Evolutionary conservation across 2,329 filamentous ascomycete species (phyloP).

Genomic region (Epichloe amarillans): DNA sequence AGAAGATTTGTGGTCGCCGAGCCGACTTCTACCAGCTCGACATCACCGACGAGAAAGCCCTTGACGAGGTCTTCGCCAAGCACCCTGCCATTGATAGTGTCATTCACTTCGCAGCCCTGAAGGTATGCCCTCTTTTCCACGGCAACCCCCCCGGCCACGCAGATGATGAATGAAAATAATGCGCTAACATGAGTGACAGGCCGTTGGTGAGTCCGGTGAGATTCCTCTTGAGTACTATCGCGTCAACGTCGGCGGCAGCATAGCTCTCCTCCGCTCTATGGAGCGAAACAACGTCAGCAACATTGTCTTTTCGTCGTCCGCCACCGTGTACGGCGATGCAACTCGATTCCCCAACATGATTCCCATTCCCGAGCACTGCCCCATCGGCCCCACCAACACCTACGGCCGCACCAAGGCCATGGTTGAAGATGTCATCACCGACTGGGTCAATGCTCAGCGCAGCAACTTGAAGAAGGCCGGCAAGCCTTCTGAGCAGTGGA

Average conservation of each 20-base stretch:
- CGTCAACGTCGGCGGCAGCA: constrained; percentile 88
- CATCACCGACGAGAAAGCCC: constrained; percentile 69
- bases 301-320: constrained; percentile 97
- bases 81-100: constrained; percentile 94
- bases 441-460: constrained; percentile 78
- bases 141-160: too few relatives aligned
- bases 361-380: constrained; percentile 92
- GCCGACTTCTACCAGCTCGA: constrained; percentile 77
- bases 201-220: constrained; percentile 87
- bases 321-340: constrained; percentile 95
- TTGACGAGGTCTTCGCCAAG: constrained; percentile 78
- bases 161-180: too few relatives aligned
- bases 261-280: constrained; percentile 79
- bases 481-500: constrained; percentile 71
- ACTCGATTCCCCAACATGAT: constrained; percentile 97
- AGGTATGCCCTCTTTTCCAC: constrained; percentile 39
- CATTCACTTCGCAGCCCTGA: constrained; percentile 96
- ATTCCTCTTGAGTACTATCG: constrained; percentile 96
- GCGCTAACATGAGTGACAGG: constrained; percentile 33
- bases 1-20: constrained; percentile 80
- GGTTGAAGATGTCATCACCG: constrained; percentile 83
- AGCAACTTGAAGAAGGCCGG: constrained; percentile 69
- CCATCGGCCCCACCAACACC: constrained; percentile 90
- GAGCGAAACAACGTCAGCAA: constrained; percentile 80
- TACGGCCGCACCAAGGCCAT: constrained; percentile 95